These are phyloP conservation scores for Stylosanthes scabra DNA, from an alignment of 331 rosid species.

Conservation along the genomic window DNA sequence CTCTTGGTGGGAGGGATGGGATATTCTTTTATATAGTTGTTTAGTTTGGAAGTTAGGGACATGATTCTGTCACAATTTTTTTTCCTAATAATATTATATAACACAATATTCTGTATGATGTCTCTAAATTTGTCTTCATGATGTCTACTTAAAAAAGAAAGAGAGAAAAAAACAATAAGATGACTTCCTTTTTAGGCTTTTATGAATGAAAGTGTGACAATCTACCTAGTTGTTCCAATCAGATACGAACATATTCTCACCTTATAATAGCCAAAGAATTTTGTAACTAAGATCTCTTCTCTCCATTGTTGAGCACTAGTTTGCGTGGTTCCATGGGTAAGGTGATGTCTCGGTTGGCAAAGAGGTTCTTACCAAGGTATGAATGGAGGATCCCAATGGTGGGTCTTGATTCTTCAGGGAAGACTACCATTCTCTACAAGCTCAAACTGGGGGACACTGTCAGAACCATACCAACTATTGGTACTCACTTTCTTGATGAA, in stretches of 20 bases:
- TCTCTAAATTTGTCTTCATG: slow-evolving; percentile 12
- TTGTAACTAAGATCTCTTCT: not conserved
- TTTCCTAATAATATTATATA: slow-evolving; percentile 24
- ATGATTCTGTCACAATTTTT: not conserved
- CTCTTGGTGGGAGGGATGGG: not conserved
- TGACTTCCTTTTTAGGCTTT: slow-evolving; percentile 20
- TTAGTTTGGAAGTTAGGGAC: slow-evolving; percentile 12
- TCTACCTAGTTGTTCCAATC: too few species aligned
- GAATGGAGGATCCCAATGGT: slow-evolving; percentile 58
- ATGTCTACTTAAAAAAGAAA: slow-evolving; percentile 24
- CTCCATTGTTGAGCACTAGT: not conserved
- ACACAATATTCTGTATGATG: slow-evolving; percentile 41
- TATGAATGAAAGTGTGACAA: too few species aligned
- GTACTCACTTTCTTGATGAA: slow-evolving; percentile 28
- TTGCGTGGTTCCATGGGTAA: slow-evolving; percentile 46
- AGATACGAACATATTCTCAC: slow-evolving; percentile 14
- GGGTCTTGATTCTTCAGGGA: slow-evolving; percentile 66
- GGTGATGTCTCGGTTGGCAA: slow-evolving; percentile 36
- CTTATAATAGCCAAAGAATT: not conserved
- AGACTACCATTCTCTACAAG: slow-evolving; percentile 60
- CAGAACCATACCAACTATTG: slow-evolving; percentile 58
- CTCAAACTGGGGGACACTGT: slow-evolving; percentile 53
- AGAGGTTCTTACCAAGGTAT: slow-evolving; percentile 47
- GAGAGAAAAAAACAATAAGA: slow-evolving; percentile 3
- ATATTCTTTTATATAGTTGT: slow-evolving; percentile 5